Base-by-base conservation (phyloP, 495 filamentous ascomycete species). In the Amniculicola lignicola region DNA sequence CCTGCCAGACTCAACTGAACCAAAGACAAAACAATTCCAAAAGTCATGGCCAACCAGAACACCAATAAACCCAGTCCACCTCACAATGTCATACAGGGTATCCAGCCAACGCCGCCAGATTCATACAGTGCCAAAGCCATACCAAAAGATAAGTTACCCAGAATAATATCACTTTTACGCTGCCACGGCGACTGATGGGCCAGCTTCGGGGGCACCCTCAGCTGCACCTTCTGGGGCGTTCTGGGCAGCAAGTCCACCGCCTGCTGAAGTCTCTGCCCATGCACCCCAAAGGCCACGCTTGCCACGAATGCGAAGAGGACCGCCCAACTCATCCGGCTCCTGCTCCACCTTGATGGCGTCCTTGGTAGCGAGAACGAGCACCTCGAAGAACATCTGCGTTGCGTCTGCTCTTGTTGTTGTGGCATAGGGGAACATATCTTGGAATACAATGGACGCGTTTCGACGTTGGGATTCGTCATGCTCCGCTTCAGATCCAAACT, bases 311-410 rank as follows among this genome's bases (percentile, higher is more conserved):
- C 84, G 74, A 59, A 98, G 86, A 7, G 82, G 80, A 3, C 81
- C 85, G 38, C 89, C 90, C 33, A 95, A 79, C 27, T 78, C 71
- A 14, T 81, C 79, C 41, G 82, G 77, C n/a, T 77, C 75, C 72
- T 98, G 93, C 66, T 96, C 91, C n/a, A 96, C 88, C 68, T 95
- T 92, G 66, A 98, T 87, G 29, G 93, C 93, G 71, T 97, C 94
- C 76, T 97, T 97, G 11, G 93, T 98, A 10, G 94, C 94, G 43
- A 98, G 75, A 4, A 97, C 93, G 35, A 98, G 75, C 29, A 91
- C 83, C 72, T 98, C 94, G 55, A 97, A 97, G 74, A 98, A 98
- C 92, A 98, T 95, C 76, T 95, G 95, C 33, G 93, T 96, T 2
- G 94, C 94, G 61, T 97, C 93, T 11, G 83, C 83, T 64, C 87